A percentile compares a stretch with the other conserved stretches of the same genome.
phyloP scores from a whole-genome alignment of 192 early-diverging fungal species.

The Linnemannia exigua region DNA sequence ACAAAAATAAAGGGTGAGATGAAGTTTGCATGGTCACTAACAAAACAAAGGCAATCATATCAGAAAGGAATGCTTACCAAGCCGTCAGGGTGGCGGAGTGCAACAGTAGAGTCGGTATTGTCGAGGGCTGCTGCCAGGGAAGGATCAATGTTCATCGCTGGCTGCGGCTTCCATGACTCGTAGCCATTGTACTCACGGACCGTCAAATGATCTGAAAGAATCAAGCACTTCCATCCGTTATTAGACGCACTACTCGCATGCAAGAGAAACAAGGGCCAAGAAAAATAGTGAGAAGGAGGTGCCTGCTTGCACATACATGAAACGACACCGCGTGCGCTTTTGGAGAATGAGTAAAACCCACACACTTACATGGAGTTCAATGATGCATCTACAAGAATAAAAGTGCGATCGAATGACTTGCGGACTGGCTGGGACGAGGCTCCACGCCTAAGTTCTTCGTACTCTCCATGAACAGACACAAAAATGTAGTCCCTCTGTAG shows the following conservation, averaged over 20 bases:
- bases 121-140: conserved; percentile 4
- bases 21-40: not conserved
- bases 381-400: conserved; percentile 59
- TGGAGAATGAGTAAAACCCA: no score
- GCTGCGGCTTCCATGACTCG: conserved; percentile 30
- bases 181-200: conserved; percentile 36
- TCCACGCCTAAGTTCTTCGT: conserved; percentile 22
- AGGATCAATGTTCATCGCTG: not conserved
- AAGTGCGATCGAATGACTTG: conserved; percentile 63
- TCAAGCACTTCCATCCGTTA: conserved; percentile 42
- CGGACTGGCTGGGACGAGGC: not conserved
- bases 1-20: not conserved
- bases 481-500: conserved; percentile 33
- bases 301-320: no score
- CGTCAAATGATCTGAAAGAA: conserved; percentile 37
- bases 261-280: not conserved
- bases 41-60: not conserved
- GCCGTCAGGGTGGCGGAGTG: not conserved
- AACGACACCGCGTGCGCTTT: no score
- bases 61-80: not conserved
- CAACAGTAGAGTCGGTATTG: not conserved
- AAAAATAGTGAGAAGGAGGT: no score
- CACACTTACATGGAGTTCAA: conserved; percentile 43
- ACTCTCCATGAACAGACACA: conserved; percentile 40
- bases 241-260: conserved; percentile 14